Conservation (phyloP, 768 basidiomycete species). For the Termitomyces titanicus region DNA sequence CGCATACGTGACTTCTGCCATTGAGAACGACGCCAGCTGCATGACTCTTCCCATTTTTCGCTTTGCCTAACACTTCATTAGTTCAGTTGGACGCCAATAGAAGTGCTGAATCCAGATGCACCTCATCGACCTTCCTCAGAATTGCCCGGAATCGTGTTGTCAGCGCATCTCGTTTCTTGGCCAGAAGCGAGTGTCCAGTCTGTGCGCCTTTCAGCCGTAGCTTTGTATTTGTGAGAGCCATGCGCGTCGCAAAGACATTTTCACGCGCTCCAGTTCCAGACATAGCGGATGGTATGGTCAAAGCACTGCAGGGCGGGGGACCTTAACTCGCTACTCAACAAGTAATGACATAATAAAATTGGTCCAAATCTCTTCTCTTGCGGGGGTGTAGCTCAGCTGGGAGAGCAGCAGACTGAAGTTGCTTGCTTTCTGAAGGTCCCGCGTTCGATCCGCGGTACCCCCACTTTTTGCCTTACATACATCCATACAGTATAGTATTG, state of each 20-base stretch:
- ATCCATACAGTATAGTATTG: no score
- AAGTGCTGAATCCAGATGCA: constrained; percentile 26
- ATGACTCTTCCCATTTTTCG: constrained; percentile 99
- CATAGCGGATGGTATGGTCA: constrained; percentile 41
- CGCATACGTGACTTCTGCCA: constrained; percentile 97
- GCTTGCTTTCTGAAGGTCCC: constrained; percentile 64
- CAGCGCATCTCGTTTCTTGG: constrained; percentile 97
- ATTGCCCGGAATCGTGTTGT: constrained; percentile 94
- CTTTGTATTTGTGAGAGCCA: constrained; percentile 95
- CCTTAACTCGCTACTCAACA: no score
- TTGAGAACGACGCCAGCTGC: constrained; percentile 97
- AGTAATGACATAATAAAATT: no score
- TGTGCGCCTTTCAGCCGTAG: constrained; percentile 87
- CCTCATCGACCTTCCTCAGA: constrained; percentile 96
- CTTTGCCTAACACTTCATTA: constrained; percentile 68
- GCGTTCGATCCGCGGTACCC: constrained; percentile 79
- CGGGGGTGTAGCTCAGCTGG: constrained; percentile 71
- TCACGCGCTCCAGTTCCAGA: constrained; percentile 88
- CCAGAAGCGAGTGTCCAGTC: constrained; percentile 91
- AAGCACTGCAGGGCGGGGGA: neutral
- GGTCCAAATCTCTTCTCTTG: no score
- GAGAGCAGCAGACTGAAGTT: constrained; percentile 73
- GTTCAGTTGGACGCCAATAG: constrained; percentile 15
- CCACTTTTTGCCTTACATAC: no score
- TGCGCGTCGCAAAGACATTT: constrained; percentile 94